Percentiles rank a stretch among this genome's conserved stretches.
Conservation (phyloP, 1,284 basidiomycete species). For the Ganoderma meredithae region DNA sequence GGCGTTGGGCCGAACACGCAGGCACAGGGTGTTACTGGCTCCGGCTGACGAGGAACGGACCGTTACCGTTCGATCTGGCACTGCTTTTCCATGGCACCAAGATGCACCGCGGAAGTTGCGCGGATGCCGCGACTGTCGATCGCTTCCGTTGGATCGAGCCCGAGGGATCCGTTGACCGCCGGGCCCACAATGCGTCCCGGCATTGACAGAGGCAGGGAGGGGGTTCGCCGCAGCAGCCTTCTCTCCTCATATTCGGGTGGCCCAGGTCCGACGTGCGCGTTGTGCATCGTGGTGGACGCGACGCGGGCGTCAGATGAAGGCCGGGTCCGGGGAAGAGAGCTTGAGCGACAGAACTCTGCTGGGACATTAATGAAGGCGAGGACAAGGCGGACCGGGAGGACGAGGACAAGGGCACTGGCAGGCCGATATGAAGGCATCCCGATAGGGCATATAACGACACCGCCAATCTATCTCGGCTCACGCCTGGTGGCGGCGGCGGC, state of each 20-base stretch:
- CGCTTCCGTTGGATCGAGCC: slow-evolving; percentile 1
- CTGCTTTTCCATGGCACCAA: background rate
- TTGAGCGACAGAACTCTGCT: background rate
- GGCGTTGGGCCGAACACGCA: background rate
- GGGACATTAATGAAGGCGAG: background rate
- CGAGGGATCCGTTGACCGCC: background rate
- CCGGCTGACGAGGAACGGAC: background rate
- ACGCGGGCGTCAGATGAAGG: background rate
- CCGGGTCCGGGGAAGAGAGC: background rate
- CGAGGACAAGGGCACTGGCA: background rate
- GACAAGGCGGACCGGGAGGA: background rate
- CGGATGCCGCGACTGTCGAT: slow-evolving; percentile 5
- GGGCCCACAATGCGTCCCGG: background rate
- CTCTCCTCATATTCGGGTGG: background rate
- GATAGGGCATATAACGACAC: background rate
- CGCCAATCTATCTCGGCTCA: background rate
- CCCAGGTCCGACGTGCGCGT: background rate
- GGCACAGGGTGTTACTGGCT: background rate
- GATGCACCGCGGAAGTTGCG: background rate
- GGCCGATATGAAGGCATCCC: background rate
- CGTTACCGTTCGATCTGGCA: background rate
- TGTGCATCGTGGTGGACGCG: background rate
- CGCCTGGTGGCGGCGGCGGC: background rate
- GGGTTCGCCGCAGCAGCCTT: background rate
- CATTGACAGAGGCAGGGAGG: background rate